phyloP scores from a whole-genome alignment of 495 filamentous ascomycete genomes.

The Zalerion maritima region DNA sequence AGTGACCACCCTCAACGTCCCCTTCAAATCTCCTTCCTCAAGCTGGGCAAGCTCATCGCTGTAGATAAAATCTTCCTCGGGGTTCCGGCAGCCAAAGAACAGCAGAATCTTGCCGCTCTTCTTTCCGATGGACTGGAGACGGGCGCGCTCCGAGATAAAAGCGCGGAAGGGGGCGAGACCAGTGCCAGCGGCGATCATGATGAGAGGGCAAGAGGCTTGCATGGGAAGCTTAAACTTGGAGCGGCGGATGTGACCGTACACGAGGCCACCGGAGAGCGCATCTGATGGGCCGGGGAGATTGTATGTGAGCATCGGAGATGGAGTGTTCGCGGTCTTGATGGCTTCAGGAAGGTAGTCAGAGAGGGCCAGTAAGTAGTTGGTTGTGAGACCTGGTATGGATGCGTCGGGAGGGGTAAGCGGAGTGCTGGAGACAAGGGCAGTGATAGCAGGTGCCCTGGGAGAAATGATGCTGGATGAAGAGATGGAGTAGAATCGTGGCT shows the following conservation, averaged over 20 bases:
- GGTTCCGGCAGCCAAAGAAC: conserved; percentile 31
- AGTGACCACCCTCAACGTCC: conserved; percentile 17
- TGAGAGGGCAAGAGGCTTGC: conserved; percentile 16
- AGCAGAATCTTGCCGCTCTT: conserved; percentile 26
- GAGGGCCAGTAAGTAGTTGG: conserved; percentile 90
- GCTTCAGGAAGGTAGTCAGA: conserved; percentile 7
- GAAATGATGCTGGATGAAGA: conserved; percentile 33
- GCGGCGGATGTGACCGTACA: conserved; percentile 28
- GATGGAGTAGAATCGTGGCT: conserved; percentile 41
- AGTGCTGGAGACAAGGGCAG: conserved; percentile 28
- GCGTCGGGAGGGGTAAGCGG: too few relatives aligned
- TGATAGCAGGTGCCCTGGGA: conserved; percentile 28
- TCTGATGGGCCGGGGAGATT: conserved; percentile 19
- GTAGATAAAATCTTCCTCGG: conserved; percentile 30
- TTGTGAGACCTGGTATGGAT: conserved; percentile 75
- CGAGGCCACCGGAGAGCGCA: conserved; percentile 14
- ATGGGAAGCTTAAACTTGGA: conserved; percentile 33
- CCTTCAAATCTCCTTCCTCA: conserved; percentile 12
- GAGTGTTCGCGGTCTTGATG: too few relatives aligned
- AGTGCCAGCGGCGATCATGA: conserved; percentile 35
- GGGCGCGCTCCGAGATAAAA: conserved; percentile 28
- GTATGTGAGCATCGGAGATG: too few relatives aligned
- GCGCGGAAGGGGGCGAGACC: conserved; percentile 34
- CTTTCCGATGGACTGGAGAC: conserved; percentile 23
- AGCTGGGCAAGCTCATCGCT: conserved; percentile 16